Evolutionary conservation across 202 grass and related monocot genomes (phyloP), one percentile per base, ranked within the genome.

Genomic region (Panicum virgatum): DNA sequence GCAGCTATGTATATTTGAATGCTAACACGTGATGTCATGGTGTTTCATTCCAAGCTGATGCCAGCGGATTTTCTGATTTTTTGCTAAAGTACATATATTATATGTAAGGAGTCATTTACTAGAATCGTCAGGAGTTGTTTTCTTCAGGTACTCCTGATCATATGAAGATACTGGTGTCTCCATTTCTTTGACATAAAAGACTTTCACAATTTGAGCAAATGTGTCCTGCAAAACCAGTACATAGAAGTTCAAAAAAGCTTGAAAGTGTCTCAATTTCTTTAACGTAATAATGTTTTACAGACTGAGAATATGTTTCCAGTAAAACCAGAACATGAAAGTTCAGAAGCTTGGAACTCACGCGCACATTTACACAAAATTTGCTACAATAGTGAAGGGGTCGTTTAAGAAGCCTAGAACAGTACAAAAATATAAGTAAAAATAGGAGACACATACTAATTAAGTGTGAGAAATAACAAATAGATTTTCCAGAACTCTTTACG

Each of bases 121-220:
- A 51, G 89, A 84, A 79, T 95, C 92, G 34, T 84, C 65, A 30
- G 92, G 90, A 80, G 86, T 91, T 9, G 80, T 90, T 18, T 93
- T 69, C 90, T 95, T 98, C 86, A 98, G 36, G 85, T 83, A 83
- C 18, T 93, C 78, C 46, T 90, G 90, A 93, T 98, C 95, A 80
- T 98, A 98, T 22, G 79, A 88, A 90, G 67, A 83, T 84, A 89
- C 46, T 19, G 88, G 50, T 20, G 56, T 82, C 20, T 85, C 90
- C 80, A 84, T 86, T 46, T n/a, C 66, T 69, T 67, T 84, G 60
- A 97, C 62, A 58, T 77, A 97, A 87, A 80, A 94, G 57, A 92
- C 89, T 89, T 84, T 90, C 34, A 97, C 94, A 90, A 76, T 87
- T 10, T 46, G 62, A 65, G 89, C 94, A 85, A 82, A 97, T 71